Evolutionary conservation across 306 rosid genomes (phyloP).

Genomic region (Cercis canadensis): DNA sequence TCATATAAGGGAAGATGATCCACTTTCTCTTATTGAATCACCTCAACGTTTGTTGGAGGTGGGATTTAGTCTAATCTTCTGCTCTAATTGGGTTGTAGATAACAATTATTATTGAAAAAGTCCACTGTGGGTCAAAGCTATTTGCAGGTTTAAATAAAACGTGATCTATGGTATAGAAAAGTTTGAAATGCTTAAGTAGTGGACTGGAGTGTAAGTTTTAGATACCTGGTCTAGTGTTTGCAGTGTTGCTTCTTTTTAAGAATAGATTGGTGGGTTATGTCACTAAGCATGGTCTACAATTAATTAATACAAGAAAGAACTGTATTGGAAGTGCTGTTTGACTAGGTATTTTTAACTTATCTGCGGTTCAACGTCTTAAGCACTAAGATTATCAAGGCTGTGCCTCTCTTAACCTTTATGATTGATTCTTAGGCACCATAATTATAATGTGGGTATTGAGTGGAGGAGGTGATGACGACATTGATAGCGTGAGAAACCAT

Average conservation of each 20-base stretch:
- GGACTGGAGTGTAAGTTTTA: slow-evolving; percentile 36
- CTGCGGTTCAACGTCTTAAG: slow-evolving; percentile 33
- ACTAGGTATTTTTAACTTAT: slow-evolving; percentile 42
- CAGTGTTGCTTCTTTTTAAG: slow-evolving; percentile 26
- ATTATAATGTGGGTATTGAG: slow-evolving; percentile 42
- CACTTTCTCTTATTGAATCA: no score
- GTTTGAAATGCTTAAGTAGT: slow-evolving; percentile 41
- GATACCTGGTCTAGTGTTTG: slow-evolving; percentile 21
- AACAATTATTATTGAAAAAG: slow-evolving; percentile 16
- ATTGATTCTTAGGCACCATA: slow-evolving; percentile 48
- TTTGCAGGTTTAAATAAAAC: slow-evolving; percentile 37
- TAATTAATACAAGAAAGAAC: slow-evolving; percentile 31
- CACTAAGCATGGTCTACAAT: slow-evolving; percentile 34
- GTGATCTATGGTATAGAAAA: slow-evolving; percentile 27
- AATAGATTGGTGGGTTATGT: slow-evolving; percentile 40
- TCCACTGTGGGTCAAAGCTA: slow-evolving; percentile 32
- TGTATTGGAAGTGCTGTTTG: slow-evolving; percentile 54
- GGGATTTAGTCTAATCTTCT: not conserved
- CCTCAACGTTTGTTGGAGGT: not conserved
- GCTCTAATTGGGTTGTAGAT: not conserved
- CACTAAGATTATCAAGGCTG: slow-evolving; percentile 30
- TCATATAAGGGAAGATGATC: no score
- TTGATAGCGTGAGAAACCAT: slow-evolving; percentile 55
- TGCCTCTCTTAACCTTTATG: slow-evolving; percentile 36
- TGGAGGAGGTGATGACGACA: slow-evolving; percentile 48